Conservation (phyloP, 176 grass and related monocot species). For the Cenchrus purpureus region DNA sequence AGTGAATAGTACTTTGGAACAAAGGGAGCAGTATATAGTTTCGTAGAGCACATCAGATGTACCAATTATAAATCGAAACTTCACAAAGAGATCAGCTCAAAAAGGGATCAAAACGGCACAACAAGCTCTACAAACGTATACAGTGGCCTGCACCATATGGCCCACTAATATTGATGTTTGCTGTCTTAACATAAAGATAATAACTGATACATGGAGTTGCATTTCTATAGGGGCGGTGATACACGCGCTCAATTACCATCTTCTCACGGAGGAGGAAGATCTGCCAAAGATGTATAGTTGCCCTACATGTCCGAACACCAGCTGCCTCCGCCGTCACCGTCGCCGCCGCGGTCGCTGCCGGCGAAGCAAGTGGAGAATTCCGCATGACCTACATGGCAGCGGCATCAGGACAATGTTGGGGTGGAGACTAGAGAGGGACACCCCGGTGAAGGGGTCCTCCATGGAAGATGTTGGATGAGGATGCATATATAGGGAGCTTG, state of each 20-base stretch:
- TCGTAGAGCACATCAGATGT: neutral
- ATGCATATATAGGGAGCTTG: slow-evolving; percentile 48
- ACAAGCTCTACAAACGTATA: neutral
- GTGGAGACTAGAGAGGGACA: slow-evolving; percentile 31
- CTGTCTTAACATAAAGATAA: neutral
- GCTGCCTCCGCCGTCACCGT: slow-evolving; percentile 8
- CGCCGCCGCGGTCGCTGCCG: neutral
- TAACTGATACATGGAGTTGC: slow-evolving; percentile 25
- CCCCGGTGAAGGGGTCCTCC: slow-evolving; percentile 39
- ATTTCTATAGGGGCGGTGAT: neutral
- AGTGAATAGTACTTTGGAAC: no score
- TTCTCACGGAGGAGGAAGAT: slow-evolving; percentile 8
- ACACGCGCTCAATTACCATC: slow-evolving; percentile 36
- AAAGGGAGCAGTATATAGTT: neutral
- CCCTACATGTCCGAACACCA: slow-evolving; percentile 56
- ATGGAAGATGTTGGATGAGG: slow-evolving; percentile 28
- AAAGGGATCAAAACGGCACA: neutral
- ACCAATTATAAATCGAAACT: neutral
- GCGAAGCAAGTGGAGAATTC: slow-evolving; percentile 1
- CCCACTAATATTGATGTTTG: neutral
- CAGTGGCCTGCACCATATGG: neutral
- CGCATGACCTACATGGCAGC: slow-evolving; percentile 17
- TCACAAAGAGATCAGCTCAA: neutral
- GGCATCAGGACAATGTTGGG: slow-evolving; percentile 42
- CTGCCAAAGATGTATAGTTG: slow-evolving; percentile 75